phyloP scores from a whole-genome alignment of 257 asterid genomes.

The Cinchona pubescens region DNA sequence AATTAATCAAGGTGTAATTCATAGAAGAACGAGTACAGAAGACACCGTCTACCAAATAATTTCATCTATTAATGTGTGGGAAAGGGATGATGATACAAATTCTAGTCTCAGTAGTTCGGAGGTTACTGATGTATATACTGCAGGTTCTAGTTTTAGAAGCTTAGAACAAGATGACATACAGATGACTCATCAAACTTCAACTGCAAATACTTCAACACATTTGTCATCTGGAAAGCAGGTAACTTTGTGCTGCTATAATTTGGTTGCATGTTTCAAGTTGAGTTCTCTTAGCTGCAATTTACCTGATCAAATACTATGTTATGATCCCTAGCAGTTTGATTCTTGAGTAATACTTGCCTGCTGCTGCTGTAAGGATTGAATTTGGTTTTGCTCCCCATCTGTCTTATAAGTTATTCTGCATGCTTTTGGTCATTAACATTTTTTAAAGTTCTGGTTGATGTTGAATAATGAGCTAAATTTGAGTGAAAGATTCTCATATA shows the following conservation, averaged over 20 bases:
- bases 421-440: background rate
- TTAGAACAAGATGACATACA: constrained; percentile 24
- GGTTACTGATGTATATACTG: constrained; percentile 15
- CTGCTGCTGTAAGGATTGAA: background rate
- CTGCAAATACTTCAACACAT: constrained; percentile 28
- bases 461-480: background rate
- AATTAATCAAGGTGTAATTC: constrained; percentile 52
- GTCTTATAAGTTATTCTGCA: background rate
- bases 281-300: background rate
- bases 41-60: constrained; percentile 24
- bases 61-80: constrained; percentile 23
- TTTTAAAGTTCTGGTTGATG: background rate
- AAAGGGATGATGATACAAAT: constrained; percentile 24
- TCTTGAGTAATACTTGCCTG: background rate
- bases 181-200: constrained; percentile 35
- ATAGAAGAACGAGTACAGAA: constrained; percentile 40
- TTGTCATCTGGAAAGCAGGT: constrained; percentile 51
- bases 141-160: constrained; percentile 45
- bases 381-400: background rate
- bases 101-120: constrained; percentile 21
- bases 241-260: constrained; percentile 10
- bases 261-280: background rate
- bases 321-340: background rate
- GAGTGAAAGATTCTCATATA: background rate
- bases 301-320: background rate